These are phyloP conservation scores for Nakaseomyces delphensis DNA, from an alignment of 1,139 yeast species.

Conservation along the genomic window DNA sequence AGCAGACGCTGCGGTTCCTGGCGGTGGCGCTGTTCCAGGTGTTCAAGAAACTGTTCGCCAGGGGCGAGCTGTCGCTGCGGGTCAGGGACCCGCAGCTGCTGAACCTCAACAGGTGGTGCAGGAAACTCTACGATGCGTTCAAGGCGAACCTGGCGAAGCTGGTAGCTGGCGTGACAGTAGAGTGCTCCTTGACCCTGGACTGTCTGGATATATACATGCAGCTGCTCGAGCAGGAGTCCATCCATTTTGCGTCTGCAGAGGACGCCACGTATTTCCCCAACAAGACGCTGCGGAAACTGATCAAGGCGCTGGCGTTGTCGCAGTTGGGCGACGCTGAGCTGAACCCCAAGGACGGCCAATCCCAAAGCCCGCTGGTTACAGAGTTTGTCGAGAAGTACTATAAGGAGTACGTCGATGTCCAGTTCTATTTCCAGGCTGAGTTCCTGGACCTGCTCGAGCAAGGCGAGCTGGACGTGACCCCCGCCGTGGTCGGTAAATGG, in stretches of 20 bases:
- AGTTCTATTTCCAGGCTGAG: slow-evolving; percentile 51
- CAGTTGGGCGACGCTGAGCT: slow-evolving; percentile 34
- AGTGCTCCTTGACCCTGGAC: slow-evolving; percentile 42
- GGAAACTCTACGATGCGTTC: slow-evolving; percentile 50
- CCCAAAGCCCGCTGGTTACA: slow-evolving; percentile 44
- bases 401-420: slow-evolving; percentile 52
- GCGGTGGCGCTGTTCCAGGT: slow-evolving; percentile 46
- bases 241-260: slow-evolving; percentile 41
- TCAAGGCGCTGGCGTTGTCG: slow-evolving; percentile 39
- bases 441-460: slow-evolving; percentile 22
- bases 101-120: slow-evolving; percentile 54
- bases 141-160: slow-evolving; percentile 39
- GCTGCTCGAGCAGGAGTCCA: slow-evolving; percentile 52
- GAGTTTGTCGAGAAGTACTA: slow-evolving; percentile 55
- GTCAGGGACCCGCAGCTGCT: slow-evolving; percentile 31
- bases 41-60: slow-evolving; percentile 48
- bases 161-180: slow-evolving; percentile 33
- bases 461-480: slow-evolving; percentile 10
- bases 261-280: slow-evolving; percentile 57
- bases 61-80: slow-evolving; percentile 41
- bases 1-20: slow-evolving; percentile 37
- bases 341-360: slow-evolving; percentile 40
- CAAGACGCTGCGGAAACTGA: slow-evolving; percentile 42
- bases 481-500: slow-evolving; percentile 28
- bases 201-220: slow-evolving; percentile 56